phyloP scores from a whole-genome alignment of 164 flowering plant genomes.

The Warburgia ugandensis region DNA sequence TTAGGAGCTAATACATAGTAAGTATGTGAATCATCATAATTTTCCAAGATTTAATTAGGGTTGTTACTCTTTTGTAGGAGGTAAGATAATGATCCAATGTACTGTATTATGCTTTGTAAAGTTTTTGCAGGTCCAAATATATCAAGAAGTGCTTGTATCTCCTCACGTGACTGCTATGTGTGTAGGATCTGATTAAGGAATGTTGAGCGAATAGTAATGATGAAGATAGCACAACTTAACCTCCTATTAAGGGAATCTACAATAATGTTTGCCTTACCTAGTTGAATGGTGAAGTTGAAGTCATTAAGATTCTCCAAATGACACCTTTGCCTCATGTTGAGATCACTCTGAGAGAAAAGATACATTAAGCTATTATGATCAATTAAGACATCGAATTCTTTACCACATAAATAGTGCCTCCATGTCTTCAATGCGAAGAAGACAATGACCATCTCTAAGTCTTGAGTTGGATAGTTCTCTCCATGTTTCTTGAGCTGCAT shows the following conservation, averaged over 20 bases:
- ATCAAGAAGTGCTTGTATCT: too few species aligned
- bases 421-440: slow-evolving; percentile 1
- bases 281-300: neutral
- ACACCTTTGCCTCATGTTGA: neutral
- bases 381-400: neutral
- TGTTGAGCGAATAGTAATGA: too few species aligned
- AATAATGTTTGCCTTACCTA: neutral
- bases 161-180: too few species aligned
- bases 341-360: neutral
- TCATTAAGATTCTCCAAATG: neutral
- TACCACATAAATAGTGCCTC: slow-evolving; percentile 5
- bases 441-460: neutral
- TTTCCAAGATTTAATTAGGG: too few species aligned
- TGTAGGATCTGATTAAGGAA: too few species aligned
- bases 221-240: too few species aligned
- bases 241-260: neutral
- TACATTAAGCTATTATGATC: neutral
- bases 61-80: too few species aligned
- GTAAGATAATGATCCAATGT: too few species aligned
- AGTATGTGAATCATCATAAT: too few species aligned
- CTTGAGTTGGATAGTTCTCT: neutral
- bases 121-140: too few species aligned
- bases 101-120: too few species aligned
- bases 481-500: neutral
- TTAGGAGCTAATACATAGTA: too few species aligned